Percentiles rank a stretch among this genome's conserved stretches.
Evolutionary conservation across 192 early-diverging fungal species (phyloP).

Genomic region (Spinellus fusiger): DNA sequence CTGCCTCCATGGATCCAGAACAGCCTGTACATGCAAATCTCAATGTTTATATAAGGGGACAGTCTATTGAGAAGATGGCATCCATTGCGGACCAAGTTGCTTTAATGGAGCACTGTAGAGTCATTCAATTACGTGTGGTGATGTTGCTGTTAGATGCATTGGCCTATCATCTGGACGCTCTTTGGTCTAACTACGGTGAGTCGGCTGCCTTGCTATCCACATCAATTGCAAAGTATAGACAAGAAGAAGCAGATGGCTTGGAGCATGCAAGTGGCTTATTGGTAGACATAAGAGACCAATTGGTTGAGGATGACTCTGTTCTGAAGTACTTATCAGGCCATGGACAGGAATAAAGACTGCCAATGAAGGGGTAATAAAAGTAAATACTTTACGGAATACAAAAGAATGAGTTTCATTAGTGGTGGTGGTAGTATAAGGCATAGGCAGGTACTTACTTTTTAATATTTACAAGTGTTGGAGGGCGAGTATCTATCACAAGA

Average conservation of each 20-base stretch:
- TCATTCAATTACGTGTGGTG: conserved; percentile 18
- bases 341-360: no score
- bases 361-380: no score
- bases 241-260: not conserved
- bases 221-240: not conserved
- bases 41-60: not conserved
- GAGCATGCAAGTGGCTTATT: not conserved
- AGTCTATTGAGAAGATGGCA: not conserved
- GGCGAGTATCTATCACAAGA: no score
- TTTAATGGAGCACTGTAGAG: not conserved
- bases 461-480: no score
- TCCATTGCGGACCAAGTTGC: not conserved
- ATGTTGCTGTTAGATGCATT: conserved; percentile 17
- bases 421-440: no score
- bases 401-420: no score
- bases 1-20: not conserved
- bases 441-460: no score
- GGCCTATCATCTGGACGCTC: not conserved
- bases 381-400: no score
- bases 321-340: no score
- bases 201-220: not conserved
- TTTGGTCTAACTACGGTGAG: not conserved
- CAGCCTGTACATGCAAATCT: not conserved
- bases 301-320: no score
- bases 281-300: not conserved